Percentiles rank a stretch among this genome's conserved stretches.
These are phyloP conservation scores for Barbatosphaeria neglecta DNA, from an alignment of 495 filamentous ascomycete species.

Conservation along the genomic window DNA sequence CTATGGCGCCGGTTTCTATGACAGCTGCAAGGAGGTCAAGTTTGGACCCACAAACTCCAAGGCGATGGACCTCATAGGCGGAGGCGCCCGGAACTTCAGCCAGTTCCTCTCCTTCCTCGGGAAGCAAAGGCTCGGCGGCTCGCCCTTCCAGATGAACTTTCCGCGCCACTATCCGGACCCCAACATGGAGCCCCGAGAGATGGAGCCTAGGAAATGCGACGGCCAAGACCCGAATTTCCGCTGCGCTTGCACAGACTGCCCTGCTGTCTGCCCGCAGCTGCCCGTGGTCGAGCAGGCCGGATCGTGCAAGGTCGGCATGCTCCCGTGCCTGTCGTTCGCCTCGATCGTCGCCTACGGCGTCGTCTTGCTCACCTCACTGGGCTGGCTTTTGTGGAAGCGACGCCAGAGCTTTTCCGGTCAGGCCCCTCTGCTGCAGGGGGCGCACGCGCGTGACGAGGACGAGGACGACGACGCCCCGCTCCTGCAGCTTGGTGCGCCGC, in stretches of 20 bases:
- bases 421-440: slow-evolving; percentile 73
- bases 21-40: slow-evolving; percentile 98
- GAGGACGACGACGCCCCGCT: slow-evolving; percentile 79
- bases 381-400: slow-evolving; percentile 60
- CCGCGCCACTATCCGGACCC: slow-evolving; percentile 50
- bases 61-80: slow-evolving; percentile 91
- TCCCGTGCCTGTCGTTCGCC: slow-evolving; percentile 85
- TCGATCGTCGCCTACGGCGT: slow-evolving; percentile 78
- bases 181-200: slow-evolving; percentile 52
- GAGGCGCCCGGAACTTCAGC: slow-evolving; percentile 81
- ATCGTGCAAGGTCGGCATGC: slow-evolving; percentile 68
- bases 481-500: slow-evolving; percentile 55
- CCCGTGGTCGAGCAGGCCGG: slow-evolving; percentile 54
- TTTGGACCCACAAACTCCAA: slow-evolving; percentile 85
- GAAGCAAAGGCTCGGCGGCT: slow-evolving; percentile 75
- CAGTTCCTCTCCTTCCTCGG: slow-evolving; percentile 85
- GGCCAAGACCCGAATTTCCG: slow-evolving; percentile 72
- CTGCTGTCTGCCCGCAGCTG: slow-evolving; percentile 68
- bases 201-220: slow-evolving; percentile 73
- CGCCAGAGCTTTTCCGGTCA: slow-evolving; percentile 65
- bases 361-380: slow-evolving; percentile 53
- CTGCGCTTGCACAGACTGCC: slow-evolving; percentile 90
- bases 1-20: slow-evolving; percentile 82
- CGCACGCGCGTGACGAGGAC: slow-evolving; percentile 73
- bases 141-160: slow-evolving; percentile 96